Conservation (phyloP, 805 yeast species). For the Suhomyces xylopsoci region DNA sequence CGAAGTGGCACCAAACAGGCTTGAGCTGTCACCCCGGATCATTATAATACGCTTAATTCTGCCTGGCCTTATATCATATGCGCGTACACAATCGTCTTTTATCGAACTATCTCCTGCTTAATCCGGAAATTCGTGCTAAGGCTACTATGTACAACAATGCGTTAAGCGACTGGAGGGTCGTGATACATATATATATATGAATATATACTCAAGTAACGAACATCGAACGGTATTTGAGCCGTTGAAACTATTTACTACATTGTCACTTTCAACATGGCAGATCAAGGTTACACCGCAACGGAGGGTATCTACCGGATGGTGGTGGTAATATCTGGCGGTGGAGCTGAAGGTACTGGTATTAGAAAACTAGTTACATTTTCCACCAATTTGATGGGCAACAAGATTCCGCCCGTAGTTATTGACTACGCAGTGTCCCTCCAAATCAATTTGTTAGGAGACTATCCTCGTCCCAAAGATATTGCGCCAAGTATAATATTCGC, state of each 20-base stretch:
- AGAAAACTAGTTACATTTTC: not conserved
- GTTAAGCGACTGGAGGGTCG: not conserved
- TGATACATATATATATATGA: not conserved
- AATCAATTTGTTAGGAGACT: slow-evolving; percentile 59
- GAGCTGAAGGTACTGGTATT: not conserved
- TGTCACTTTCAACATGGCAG: not conserved
- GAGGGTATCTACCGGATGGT: not conserved
- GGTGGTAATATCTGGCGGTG: not conserved
- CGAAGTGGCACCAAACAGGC: not conserved
- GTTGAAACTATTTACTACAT: not conserved
- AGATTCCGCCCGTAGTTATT: not conserved
- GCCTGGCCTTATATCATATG: not conserved
- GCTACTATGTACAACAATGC: not conserved
- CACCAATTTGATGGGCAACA: not conserved
- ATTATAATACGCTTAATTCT: not conserved
- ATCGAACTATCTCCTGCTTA: not conserved
- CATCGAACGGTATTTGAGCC: not conserved
- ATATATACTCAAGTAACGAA: not conserved
- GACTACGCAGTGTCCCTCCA: slow-evolving; percentile 20
- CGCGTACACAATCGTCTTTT: not conserved
- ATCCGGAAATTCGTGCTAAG: not conserved
- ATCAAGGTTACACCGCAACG: not conserved
- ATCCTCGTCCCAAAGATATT: slow-evolving; percentile 51
- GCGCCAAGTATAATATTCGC: slow-evolving; percentile 60
- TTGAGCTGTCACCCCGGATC: not conserved